Evolutionary conservation across 1,284 basidiomycete species (phyloP).

Genomic region (Cutaneotrichosporon cavernicola): DNA sequence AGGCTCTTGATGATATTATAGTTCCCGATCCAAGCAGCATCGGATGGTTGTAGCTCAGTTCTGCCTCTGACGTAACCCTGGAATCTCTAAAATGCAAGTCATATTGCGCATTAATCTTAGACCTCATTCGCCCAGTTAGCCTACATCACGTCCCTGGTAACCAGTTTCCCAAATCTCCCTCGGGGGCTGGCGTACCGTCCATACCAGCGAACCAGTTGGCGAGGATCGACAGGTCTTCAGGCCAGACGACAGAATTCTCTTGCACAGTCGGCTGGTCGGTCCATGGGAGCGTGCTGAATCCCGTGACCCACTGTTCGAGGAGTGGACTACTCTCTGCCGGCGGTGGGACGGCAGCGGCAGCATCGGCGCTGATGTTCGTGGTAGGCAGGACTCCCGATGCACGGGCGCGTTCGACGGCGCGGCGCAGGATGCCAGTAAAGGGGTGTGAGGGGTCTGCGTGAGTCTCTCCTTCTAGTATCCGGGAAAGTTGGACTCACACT

Average conservation of each 20-base stretch:
- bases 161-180: not conserved
- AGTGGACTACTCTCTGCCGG: not conserved
- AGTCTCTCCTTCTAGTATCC: not conserved
- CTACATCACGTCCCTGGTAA: not conserved
- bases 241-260: not conserved
- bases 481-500: conserved; percentile 9
- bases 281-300: conserved; percentile 25
- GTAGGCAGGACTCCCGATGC: conserved; percentile 12
- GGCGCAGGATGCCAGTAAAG: conserved; percentile 11
- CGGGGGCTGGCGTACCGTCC: not conserved
- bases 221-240: conserved; percentile 7
- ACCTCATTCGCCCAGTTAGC: too few species aligned
- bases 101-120: too few species aligned
- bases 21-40: too few species aligned
- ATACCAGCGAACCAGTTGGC: conserved; percentile 12
- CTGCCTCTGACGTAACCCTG: too few species aligned
- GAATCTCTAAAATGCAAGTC: too few species aligned
- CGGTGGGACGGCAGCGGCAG: conserved; percentile 23
- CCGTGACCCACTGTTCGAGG: conserved; percentile 10
- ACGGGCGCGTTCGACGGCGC: conserved; percentile 11
- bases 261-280: not conserved
- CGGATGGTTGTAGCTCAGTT: too few species aligned
- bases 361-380: conserved; percentile 12
- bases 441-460: conserved; percentile 13
- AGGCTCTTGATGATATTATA: too few species aligned